Evolutionary conservation across 345 rosid species (phyloP).

Genomic region (Brassica juncea): DNA sequence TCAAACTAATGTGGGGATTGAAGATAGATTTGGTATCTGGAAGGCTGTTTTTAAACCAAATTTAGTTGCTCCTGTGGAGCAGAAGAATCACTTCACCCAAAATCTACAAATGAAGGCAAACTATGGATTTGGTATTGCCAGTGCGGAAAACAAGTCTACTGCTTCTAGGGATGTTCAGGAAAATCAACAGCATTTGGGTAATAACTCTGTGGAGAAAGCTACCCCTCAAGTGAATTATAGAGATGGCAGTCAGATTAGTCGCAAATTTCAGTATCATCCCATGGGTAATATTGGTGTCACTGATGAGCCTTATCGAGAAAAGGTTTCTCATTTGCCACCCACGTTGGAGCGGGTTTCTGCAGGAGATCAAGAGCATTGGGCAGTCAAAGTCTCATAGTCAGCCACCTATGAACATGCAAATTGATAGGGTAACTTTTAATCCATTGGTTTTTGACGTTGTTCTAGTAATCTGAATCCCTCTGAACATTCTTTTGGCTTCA

Average conservation of each 20-base stretch:
- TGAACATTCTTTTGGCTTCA: constrained; percentile 22
- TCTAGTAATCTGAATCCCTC: constrained; percentile 3
- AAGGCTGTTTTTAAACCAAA: constrained; percentile 51
- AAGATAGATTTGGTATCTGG: constrained; percentile 48
- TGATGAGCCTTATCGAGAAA: constrained; percentile 48
- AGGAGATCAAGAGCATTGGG: constrained; percentile 57
- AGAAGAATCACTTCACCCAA: constrained; percentile 42
- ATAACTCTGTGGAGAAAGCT: constrained; percentile 53
- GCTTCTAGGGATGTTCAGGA: constrained; percentile 40
- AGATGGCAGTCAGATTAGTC: constrained; percentile 49
- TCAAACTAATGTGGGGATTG: constrained; percentile 46
- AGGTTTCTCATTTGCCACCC: constrained; percentile 34
- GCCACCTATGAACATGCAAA: constrained; percentile 42
- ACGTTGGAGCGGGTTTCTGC: constrained; percentile 17
- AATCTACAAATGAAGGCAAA: constrained; percentile 44
- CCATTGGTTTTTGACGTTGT: constrained; percentile 3
- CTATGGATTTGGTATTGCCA: constrained; percentile 43
- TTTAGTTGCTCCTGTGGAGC: constrained; percentile 40
- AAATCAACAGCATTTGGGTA: constrained; percentile 46
- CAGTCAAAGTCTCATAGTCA: constrained; percentile 50
- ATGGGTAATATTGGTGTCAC: constrained; percentile 76
- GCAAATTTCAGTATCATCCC: constrained; percentile 93
- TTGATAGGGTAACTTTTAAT: constrained; percentile 56
- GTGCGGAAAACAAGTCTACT: constrained; percentile 41
- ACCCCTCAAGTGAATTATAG: constrained; percentile 42